These are phyloP conservation scores for Tilletia caries DNA, from an alignment of 1,284 basidiomycete genomes.

Conservation along the genomic window DNA sequence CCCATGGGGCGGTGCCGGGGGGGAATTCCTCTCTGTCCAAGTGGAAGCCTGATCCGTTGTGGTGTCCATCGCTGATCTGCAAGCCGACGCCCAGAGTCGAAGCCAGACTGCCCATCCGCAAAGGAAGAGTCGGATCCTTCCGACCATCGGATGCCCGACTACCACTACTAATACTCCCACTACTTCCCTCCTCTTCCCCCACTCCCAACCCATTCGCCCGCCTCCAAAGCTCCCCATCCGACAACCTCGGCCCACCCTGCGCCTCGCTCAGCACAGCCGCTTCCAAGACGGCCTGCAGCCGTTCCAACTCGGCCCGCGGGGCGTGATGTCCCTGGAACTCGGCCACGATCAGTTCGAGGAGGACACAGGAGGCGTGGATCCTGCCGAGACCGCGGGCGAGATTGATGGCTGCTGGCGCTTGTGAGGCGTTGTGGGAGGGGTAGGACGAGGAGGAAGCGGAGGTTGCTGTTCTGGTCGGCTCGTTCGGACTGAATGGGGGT, in stretches of 20 bases:
- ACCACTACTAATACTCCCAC: not conserved
- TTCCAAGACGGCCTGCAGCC: slow-evolving; percentile 3
- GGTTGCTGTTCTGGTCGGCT: too few relatives aligned
- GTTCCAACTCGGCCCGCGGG: not conserved
- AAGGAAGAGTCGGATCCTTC: too few relatives aligned
- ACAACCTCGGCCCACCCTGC: not conserved
- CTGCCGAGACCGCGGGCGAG: not conserved
- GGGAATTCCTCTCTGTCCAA: too few relatives aligned
- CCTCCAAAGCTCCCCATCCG: not conserved
- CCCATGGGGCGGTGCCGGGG: not conserved
- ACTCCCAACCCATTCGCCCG: not conserved
- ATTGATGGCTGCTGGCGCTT: too few relatives aligned
- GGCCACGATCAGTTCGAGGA: not conserved
- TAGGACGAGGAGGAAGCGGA: not conserved
- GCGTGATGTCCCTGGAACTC: slow-evolving; percentile 10
- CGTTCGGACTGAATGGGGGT: slow-evolving; percentile 21
- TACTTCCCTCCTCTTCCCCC: not conserved
- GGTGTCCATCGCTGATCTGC: not conserved
- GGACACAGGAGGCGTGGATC: not conserved
- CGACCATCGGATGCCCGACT: not conserved
- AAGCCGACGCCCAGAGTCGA: not conserved
- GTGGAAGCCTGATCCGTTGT: too few relatives aligned
- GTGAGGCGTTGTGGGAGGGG: not conserved
- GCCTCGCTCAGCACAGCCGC: not conserved
- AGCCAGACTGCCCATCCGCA: not conserved